Base-by-base conservation (phyloP, 1,284 basidiomycete genomes). In the Takashimella koratensis region DNA sequence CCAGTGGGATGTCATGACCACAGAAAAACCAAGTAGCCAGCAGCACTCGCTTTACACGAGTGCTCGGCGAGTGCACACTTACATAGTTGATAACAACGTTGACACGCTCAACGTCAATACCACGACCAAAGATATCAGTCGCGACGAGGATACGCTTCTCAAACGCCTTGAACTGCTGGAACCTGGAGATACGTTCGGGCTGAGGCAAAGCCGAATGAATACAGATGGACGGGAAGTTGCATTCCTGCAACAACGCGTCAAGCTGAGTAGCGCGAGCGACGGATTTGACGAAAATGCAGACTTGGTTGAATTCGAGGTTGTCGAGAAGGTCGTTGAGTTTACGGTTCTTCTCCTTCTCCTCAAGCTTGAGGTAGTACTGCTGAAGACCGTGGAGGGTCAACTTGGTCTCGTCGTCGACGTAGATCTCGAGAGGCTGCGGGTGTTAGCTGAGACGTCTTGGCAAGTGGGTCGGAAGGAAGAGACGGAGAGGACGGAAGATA, bases 361-460 rank as follows among this genome's bases (percentile, higher is more conserved):
- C 94, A 24, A 97, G 80, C 77, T 94, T 93, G 63, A 98, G 90
- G 73, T 93, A 99, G 77, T 98, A 94, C 79, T 99, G 96, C 77
- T 98, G 96, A 4, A 99, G 82, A 65, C 96, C 96, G 78, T 99
- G 96, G 26, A 99, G 83, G 1, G 96, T 99, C 56, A 99, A 79
- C 78, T 99, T 99, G 54, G 96, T 96, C 81, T 98, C 96, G 73
- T 99, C 96, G 71, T 99, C 96, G 54, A 99, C 94, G 76, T 98
- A 98, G 63, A 99, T 98, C 79, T 99, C 96, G 47, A 99, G 85
- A 20, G 96, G 96, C 95, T 98, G 68, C 21, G 27, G 1, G 27
- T 26, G 47, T 52, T 30, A 56, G 53, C 40, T 16, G 2, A 3
- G 22, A n/a, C n/a, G n/a, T n/a, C n/a, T n/a, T n/a, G n/a, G n/a